Evolutionary conservation across 1,139 yeast genomes (phyloP), one percentile per base, ranked within the genome.

Genomic region (Yamadazyma mexicana): DNA sequence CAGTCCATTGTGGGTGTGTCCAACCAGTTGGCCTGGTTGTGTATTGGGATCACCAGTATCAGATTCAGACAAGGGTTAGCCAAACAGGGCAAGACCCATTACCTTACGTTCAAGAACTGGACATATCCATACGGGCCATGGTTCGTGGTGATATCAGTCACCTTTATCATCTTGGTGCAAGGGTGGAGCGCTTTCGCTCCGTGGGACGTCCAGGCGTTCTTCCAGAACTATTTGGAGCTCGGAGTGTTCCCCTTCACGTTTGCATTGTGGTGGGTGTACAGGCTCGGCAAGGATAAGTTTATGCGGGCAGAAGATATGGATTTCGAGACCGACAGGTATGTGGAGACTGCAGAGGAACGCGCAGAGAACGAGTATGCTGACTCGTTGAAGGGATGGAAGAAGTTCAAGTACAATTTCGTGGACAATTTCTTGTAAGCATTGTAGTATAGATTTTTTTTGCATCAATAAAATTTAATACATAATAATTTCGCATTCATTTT

Each of bases 151-250:
- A 48, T 68, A 6, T 59, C 61, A 38, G 68, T 68, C 18, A 54
- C 61, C 0, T 59, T 69, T 39, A 60, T 69, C 37, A 61, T 69
- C 25, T 52, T 69, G 37, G 64, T 68, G 8, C 75, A 69, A 52
- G 75, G 74, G 4, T 69, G 73, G 87, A 56, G 77, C 4, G 59
- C 81, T 2, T 77, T 81, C 44, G 65, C 76, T 2, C 87, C 87
- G 7, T 69, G 65, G 56, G 54, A 51, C 35, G 59, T 56, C 1
- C 44, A 56, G 10, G 53, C 50, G 29, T 69, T 69, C 47, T 68
- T 69, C 55, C 64, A 65, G 39, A 54, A 60, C 5, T 69, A 69
- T 45, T 51, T 69, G 37, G 75, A 68, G 43, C 55, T 69, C 37
- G 64, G 61, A 3, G 64, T 69, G 5, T 68, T 69, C 57, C 74